Evolutionary conservation across 257 asterid species (phyloP).

Genomic region (Scutellaria barbata): DNA sequence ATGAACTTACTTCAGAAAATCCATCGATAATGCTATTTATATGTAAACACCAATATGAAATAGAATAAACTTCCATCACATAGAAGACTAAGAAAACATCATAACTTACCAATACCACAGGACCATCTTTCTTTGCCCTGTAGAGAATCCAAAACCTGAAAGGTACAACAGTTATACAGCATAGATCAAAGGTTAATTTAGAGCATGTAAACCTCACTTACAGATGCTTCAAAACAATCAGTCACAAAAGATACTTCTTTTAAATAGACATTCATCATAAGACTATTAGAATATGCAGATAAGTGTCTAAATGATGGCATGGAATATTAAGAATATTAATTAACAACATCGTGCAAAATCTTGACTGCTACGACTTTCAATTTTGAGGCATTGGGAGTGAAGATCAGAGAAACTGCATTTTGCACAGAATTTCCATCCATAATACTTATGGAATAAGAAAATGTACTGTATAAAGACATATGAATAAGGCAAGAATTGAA

Average conservation of each 20-base stretch:
- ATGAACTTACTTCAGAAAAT: conserved; percentile 37
- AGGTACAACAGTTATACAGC: conserved; percentile 16
- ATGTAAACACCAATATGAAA: conserved; percentile 14
- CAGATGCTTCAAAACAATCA: conserved; percentile 23
- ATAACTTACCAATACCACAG: conserved; percentile 80
- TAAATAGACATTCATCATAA: conserved; percentile 13
- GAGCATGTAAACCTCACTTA: conserved; percentile 6
- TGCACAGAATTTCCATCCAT: not conserved
- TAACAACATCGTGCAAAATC: not conserved
- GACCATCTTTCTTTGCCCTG: conserved; percentile 93
- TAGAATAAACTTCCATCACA: conserved; percentile 23
- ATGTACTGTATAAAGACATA: not conserved
- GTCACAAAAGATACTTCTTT: not conserved
- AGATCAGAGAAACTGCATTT: conserved; percentile 19
- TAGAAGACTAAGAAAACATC: not conserved
- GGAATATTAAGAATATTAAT: conserved; percentile 4
- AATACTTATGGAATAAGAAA: not conserved
- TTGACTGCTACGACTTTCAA: conserved; percentile 20
- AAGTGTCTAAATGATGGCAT: not conserved
- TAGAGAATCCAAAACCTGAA: conserved; percentile 90
- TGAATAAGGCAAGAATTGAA: too few species aligned
- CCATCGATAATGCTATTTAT: conserved; percentile 25
- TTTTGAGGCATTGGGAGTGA: not conserved
- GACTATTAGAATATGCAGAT: conserved; percentile 1
- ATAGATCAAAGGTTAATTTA: not conserved